phyloP scores from a whole-genome alignment of 192 early-diverging fungal genomes.

The Haplosporangium gracile region DNA sequence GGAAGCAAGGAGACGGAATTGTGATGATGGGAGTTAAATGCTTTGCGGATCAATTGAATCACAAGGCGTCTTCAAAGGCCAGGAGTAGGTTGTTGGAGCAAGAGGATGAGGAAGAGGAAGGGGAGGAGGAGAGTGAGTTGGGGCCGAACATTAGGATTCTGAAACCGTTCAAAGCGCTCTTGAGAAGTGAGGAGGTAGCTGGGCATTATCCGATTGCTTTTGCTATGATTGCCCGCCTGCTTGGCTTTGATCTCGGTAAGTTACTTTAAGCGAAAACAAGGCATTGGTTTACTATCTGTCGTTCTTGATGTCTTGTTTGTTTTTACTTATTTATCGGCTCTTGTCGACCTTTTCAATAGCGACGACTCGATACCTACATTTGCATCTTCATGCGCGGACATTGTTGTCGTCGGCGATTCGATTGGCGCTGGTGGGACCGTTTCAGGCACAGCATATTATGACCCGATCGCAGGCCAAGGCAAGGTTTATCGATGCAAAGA shows the following conservation, averaged over 20 bases:
- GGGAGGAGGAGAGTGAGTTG: constrained; percentile 37
- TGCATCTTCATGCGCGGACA: constrained; percentile 91
- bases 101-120: constrained; percentile 54
- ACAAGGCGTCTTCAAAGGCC: constrained; percentile 1
- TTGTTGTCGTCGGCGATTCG: constrained; percentile 89
- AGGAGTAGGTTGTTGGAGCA: constrained; percentile 26
- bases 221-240: constrained; percentile 62
- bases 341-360: constrained; percentile 47
- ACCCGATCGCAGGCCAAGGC: constrained; percentile 68
- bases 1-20: constrained; percentile 78
- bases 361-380: constrained; percentile 77
- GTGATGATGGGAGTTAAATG: constrained; percentile 73
- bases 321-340: neutral
- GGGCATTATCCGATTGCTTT: constrained; percentile 90
- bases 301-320: neutral
- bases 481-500: constrained; percentile 61
- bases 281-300: neutral
- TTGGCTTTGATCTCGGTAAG: constrained; percentile 65
- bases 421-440: constrained; percentile 91
- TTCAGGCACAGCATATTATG: constrained; percentile 84
- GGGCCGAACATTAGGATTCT: constrained; percentile 51
- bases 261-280: neutral
- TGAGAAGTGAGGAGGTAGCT: constrained; percentile 52
- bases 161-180: constrained; percentile 62
- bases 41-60: constrained; percentile 58